phyloP scores from a whole-genome alignment of 306 rosid genomes.

The Lathyrus aphaca region DNA sequence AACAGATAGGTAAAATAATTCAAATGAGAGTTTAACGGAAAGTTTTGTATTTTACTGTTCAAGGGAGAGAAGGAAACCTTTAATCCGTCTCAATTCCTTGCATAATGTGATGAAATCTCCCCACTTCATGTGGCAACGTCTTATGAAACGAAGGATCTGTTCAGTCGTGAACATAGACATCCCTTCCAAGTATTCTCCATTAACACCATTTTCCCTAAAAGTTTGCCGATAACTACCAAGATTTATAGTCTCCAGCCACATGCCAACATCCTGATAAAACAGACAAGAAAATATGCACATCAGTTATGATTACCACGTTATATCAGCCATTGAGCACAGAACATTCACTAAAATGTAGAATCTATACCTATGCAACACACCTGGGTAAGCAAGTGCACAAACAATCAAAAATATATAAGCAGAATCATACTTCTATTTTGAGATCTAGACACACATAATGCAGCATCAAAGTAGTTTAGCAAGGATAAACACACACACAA shows the following conservation, averaged over 20 bases:
- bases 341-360: slow-evolving; percentile 6
- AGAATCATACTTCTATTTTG: slow-evolving; percentile 26
- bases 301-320: neutral
- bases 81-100: slow-evolving; percentile 96
- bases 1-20: slow-evolving; percentile 1
- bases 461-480: slow-evolving; percentile 20
- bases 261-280: slow-evolving; percentile 85
- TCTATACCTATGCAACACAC: slow-evolving; percentile 15
- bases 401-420: slow-evolving; percentile 8
- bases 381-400: neutral
- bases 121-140: slow-evolving; percentile 99
- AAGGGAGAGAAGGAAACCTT: slow-evolving; percentile 59
- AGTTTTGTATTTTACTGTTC: slow-evolving; percentile 26
- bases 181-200: slow-evolving; percentile 98
- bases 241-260: slow-evolving; percentile 97
- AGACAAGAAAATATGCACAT: slow-evolving; percentile 17
- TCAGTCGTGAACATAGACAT: slow-evolving; percentile 99
- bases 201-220: slow-evolving; percentile 92
- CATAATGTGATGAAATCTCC: slow-evolving; percentile 97
- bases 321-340: neutral
- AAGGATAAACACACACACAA: neutral
- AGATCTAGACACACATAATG: slow-evolving; percentile 13
- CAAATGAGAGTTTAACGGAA: slow-evolving; percentile 18
- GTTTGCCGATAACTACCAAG: slow-evolving; percentile 89
- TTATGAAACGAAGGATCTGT: slow-evolving; percentile 94